Evolutionary conservation across 2,329 filamentous ascomycete species (phyloP).

Genomic region (Colletotrichum liaoningense): DNA sequence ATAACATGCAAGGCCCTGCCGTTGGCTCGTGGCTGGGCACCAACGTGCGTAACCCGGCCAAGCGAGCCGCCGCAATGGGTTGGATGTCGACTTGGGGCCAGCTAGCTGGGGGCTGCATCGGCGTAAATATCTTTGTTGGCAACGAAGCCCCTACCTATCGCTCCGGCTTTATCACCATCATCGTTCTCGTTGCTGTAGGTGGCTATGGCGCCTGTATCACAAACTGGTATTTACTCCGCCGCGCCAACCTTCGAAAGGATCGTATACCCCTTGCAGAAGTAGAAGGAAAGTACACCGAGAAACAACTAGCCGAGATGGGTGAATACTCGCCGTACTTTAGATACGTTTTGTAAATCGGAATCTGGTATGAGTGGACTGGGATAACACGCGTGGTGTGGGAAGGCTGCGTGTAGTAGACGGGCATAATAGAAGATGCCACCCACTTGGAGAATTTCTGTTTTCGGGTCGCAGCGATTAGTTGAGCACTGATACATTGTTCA

Average conservation of each 20-base stretch:
- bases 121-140: slow-evolving; percentile 27
- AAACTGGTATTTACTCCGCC: too few species aligned
- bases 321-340: slow-evolving; percentile 4
- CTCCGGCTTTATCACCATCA: too few species aligned
- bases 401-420: too few species aligned
- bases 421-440: too few species aligned
- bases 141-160: not conserved
- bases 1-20: slow-evolving; percentile 24
- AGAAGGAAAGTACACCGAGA: slow-evolving; percentile 1
- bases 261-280: not conserved
- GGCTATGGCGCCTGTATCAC: too few species aligned
- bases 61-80: slow-evolving; percentile 16
- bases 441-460: too few species aligned
- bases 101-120: slow-evolving; percentile 23
- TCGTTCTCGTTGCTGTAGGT: too few species aligned
- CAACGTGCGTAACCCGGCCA: slow-evolving; percentile 16
- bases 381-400: too few species aligned
- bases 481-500: too few species aligned
- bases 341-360: not conserved
- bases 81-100: not conserved
- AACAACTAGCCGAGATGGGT: not conserved
- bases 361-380: too few species aligned
- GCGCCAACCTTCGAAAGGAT: not conserved
- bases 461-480: too few species aligned
- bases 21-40: slow-evolving; percentile 21